phyloP scores from a whole-genome alignment of 1,284 basidiomycete genomes.

The Flammula alnicola region DNA sequence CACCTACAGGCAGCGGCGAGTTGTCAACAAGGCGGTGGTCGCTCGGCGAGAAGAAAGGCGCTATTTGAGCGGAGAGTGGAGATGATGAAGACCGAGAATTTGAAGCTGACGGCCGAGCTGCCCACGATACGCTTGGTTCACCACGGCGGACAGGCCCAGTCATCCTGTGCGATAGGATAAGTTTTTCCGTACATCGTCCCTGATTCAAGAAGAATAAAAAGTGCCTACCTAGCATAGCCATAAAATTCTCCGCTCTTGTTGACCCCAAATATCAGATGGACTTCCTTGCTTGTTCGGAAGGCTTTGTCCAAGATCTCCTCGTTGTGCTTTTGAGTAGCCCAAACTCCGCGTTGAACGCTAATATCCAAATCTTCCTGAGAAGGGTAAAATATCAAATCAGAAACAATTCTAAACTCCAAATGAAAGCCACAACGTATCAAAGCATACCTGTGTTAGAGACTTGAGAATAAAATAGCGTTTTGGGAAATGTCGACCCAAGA shows the following conservation, averaged over 20 bases:
- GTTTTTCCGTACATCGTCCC: background rate
- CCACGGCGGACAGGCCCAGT: slow-evolving; percentile 56
- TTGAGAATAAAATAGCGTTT: slow-evolving; percentile 94
- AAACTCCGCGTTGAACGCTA: slow-evolving; percentile 81
- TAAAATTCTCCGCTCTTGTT: slow-evolving; percentile 93
- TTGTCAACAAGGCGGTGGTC: slow-evolving; percentile 45
- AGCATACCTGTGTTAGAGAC: slow-evolving; percentile 76
- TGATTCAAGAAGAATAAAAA: background rate
- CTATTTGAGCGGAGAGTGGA: slow-evolving; percentile 10
- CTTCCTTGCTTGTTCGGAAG: slow-evolving; percentile 84
- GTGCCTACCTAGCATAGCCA: slow-evolving; percentile 77
- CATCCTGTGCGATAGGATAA: slow-evolving; percentile 18
- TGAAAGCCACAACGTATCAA: no score
- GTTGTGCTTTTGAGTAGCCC: slow-evolving; percentile 96
- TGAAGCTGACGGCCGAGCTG: slow-evolving; percentile 40
- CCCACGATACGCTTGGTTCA: slow-evolving; percentile 63
- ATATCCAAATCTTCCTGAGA: slow-evolving; percentile 80
- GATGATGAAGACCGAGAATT: slow-evolving; percentile 40
- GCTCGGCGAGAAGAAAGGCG: slow-evolving; percentile 43
- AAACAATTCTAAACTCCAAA: no score
- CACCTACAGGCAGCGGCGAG: slow-evolving; percentile 44
- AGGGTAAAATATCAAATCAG: background rate
- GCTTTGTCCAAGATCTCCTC: slow-evolving; percentile 90
- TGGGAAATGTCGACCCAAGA: slow-evolving; percentile 79
- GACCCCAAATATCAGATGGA: slow-evolving; percentile 89